Evolutionary conservation across 2,329 filamentous ascomycete species (phyloP).

Genomic region (Metarhizium rileyi): DNA sequence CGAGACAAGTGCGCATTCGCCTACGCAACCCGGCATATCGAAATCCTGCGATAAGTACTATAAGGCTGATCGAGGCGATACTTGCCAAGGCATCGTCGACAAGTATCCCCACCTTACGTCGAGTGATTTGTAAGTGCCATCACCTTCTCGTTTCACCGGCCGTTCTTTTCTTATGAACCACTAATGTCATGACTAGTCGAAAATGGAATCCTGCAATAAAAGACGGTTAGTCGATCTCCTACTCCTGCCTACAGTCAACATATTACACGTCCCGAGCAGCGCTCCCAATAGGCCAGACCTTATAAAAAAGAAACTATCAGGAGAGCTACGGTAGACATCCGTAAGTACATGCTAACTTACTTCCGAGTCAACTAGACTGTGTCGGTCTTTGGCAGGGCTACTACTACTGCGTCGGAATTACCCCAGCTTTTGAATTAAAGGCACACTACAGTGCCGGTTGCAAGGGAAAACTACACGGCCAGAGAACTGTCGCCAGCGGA

Average conservation of each 20-base stretch:
- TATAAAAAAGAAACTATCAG: too few relatives aligned
- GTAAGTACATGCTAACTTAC: neutral
- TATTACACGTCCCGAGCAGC: too few relatives aligned
- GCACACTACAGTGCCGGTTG: neutral
- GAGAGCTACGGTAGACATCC: too few relatives aligned
- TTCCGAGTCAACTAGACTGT: neutral
- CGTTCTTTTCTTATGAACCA: too few relatives aligned
- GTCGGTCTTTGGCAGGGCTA: neutral
- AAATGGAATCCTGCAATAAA: neutral
- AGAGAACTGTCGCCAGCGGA: neutral
- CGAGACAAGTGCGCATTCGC: neutral
- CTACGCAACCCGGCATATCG: neutral
- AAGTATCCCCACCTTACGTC: too few relatives aligned
- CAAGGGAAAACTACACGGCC: neutral
- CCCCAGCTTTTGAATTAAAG: neutral
- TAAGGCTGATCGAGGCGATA: neutral
- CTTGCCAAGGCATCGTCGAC: neutral
- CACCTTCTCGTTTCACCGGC: too few relatives aligned
- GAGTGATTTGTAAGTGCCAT: too few relatives aligned
- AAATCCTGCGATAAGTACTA: neutral
- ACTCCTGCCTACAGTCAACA: neutral
- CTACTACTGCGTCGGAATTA: neutral
- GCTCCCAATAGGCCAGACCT: too few relatives aligned
- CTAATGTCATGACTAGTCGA: neutral
- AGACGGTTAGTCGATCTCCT: neutral